Base-by-base conservation (phyloP, 2,329 filamentous ascomycete species). In the Coccinonectria pachysandricola region DNA sequence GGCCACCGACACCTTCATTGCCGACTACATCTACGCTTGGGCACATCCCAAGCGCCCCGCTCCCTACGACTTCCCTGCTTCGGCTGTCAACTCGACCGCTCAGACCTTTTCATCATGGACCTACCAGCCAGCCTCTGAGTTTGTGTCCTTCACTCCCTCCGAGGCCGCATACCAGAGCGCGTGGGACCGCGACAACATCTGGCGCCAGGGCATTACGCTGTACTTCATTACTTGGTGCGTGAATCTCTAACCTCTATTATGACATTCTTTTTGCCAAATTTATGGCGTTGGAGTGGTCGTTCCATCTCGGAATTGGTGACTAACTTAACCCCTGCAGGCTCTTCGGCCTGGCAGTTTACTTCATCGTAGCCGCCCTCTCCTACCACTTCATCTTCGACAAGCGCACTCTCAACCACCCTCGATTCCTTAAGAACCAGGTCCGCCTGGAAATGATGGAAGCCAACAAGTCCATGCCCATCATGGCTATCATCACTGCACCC, bases 341-440 rank as follows among this genome's bases (percentile, higher is more conserved):
- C 43, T 93, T 93, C 46, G 88, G 87, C 29, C 57, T 87, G 17
- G 39, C 86, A 23, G 65, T 91, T 30, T 96, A 95, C 68, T 94
- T 88, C 54, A 46, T 83, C 39, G 85, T 84, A 50, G 82, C 87
- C 4, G 68, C 77, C 5, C 65, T 92, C 11, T 94, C 86, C 10
- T 96, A 92, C 59, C 46, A 79, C 48, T 79, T 94, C 60, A 68
- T 95, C 50, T 95, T 94, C 62, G 87, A 95, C 59, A 91, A 95
- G 58, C 71, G 75, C 21, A 91, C 83, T 22, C 75, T 88, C 58
- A 65, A 84, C 27, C 88, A 96, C 54, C 88, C 88, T 24, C 91
- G 91, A 51, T 96, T 88, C 57, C 78, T 95, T 49, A 92, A 91
- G 62, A 88, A 94, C 59, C 88, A 95, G 56, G 79, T 95, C 38